Base-by-base conservation (phyloP, 169 alveolate genomes). In the Plasmodium knowlesi region DNA sequence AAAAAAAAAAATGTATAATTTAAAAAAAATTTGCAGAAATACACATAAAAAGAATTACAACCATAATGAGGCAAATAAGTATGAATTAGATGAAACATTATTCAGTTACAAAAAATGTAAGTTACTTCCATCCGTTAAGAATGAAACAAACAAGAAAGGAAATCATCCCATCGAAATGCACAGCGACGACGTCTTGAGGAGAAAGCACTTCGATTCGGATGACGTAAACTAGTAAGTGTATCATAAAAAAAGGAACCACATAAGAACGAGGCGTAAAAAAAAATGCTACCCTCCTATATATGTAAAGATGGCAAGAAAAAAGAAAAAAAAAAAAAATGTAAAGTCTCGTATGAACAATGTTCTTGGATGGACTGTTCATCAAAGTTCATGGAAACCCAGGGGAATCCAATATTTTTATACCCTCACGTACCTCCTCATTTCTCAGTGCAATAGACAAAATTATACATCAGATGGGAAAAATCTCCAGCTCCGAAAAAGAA, bases 391-490 rank as follows among this genome's bases (percentile, higher is more conserved):
- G 83, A 19, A 76, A 32, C 83, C 9, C 61, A 12, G 41, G 83
- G 46, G 28, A 76, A 76, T 9, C 41, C 25, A 32, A 32, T 16
- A 25, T 67, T 67, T 67, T 67, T 67, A 67, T 28, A 67, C 76
- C 76, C 37, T 67, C 16, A n/a, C 39, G n/a, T 67, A 67, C 14
- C 37, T 67, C 14, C 30, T 6, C 37, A 28, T 22, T 25, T 67
- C n/a, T 19, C 80, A 86, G 93, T 70, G 57, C 93, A 46, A 76
- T 86, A 86, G 93, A 86, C 43, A 86, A 86, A 86, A 86, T 74
- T 34, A 41, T 86, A 19, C 93, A 86, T 34, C 86, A 74, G 19
- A 4, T 86, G 34, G 93, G 80, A 43, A 74, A 76, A 50, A 25
- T 86, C 67, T 34, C 30, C n/a, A 73, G 81, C 80, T 3, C 73